phyloP scores from a whole-genome alignment of 371 early-diverging fungal species.

The Apophysomyces elegans region DNA sequence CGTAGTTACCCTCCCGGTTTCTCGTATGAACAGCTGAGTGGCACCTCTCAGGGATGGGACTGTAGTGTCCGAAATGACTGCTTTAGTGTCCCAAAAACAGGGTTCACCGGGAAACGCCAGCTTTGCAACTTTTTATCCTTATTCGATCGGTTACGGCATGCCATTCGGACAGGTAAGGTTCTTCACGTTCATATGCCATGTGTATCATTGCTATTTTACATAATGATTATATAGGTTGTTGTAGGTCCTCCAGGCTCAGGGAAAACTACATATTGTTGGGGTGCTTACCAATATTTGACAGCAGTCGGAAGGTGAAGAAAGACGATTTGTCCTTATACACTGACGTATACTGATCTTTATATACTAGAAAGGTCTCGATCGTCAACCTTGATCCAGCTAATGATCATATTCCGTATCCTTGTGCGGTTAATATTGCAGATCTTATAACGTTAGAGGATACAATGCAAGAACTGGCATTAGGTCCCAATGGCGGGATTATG shows the following conservation, averaged over 20 bases:
- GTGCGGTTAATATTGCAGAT: constrained; percentile 90
- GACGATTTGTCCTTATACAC: not conserved
- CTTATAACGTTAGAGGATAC: constrained; percentile 95
- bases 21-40: not conserved
- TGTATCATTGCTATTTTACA: too few relatives aligned
- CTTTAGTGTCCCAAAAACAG: too few relatives aligned
- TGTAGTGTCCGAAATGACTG: not conserved
- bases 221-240: constrained; percentile 70
- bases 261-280: constrained; percentile 97
- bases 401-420: constrained; percentile 86
- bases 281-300: constrained; percentile 87
- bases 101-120: not conserved
- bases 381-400: constrained; percentile 99
- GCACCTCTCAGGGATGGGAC: not conserved
- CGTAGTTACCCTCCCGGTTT: not conserved
- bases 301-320: constrained; percentile 72
- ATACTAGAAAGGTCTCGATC: constrained; percentile 76
- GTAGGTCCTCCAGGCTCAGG: constrained; percentile 98
- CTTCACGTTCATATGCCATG: not conserved
- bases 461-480: constrained; percentile 92
- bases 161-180: constrained; percentile 27
- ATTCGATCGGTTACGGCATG: constrained; percentile 3
- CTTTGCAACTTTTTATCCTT: not conserved
- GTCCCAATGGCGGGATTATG: constrained; percentile 99
- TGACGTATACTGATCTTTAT: not conserved